Percentiles rank a stretch among this genome's conserved stretches.
phyloP scores from a whole-genome alignment of 2,329 filamentous ascomycete species.

The Cytospora paraplurivora region DNA sequence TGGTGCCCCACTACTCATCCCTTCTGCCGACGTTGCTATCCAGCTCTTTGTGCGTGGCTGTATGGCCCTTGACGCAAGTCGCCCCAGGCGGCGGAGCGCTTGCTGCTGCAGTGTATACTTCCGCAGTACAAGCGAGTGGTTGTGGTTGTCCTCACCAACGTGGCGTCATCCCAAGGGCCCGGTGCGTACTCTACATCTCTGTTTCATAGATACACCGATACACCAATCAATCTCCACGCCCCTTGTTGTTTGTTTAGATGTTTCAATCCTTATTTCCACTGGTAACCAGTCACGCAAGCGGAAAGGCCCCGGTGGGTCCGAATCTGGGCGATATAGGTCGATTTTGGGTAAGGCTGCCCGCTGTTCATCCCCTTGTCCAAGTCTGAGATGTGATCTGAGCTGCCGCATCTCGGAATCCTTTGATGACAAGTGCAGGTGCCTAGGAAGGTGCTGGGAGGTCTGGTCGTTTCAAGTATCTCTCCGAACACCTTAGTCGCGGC shows the following conservation, averaged over 20 bases:
- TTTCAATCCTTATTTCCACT: neutral
- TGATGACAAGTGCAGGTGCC: neutral
- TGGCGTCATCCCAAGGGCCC: conserved; percentile 1
- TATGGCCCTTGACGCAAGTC: neutral
- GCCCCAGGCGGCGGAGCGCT: neutral
- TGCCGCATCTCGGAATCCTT: neutral
- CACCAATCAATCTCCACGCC: neutral
- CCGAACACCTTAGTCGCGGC: neutral
- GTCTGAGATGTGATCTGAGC: neutral
- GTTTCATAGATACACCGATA: neutral
- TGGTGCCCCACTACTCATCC: neutral
- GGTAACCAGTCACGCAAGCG: neutral
- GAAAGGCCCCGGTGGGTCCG: neutral
- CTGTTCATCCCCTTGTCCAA: neutral
- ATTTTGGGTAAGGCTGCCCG: neutral
- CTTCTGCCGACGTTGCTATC: neutral
- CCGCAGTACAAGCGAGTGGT: neutral
- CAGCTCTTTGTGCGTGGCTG: no score
- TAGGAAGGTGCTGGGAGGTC: neutral
- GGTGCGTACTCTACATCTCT: neutral
- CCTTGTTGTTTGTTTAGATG: neutral
- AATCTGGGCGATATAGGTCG: neutral
- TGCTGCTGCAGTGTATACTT: neutral
- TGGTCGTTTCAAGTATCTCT: neutral
- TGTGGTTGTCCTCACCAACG: neutral